Base-by-base conservation (phyloP, 23 red algal genomes). In the Agarophyton chilense region DNA sequence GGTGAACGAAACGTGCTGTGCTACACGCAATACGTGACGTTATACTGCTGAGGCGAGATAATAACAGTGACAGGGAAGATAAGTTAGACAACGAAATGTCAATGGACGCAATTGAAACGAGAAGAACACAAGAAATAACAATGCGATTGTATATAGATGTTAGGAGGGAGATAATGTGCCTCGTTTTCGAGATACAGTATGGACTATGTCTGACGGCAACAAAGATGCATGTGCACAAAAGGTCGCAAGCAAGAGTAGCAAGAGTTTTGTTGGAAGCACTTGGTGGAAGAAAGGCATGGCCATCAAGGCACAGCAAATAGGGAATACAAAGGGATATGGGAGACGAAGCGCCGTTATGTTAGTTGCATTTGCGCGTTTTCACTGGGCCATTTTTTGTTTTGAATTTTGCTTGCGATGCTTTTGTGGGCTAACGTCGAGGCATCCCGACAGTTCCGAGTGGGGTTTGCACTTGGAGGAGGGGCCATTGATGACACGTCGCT, bases 311-410 rank as follows among this genome's bases (percentile, higher is more conserved):
- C 8, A 70, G 18, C 36, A 70, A 10, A 18, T 18, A 42, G 38
- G 64, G 19, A 18, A 18, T 3, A 6, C 61, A 33, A 12, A 66
- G 10, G 61, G n/a, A n/a, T n/a, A n/a, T n/a, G n/a, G n/a, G n/a
- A n/a, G n/a, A n/a, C n/a, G n/a, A 17, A 4, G 19, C 56, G 19
- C 28, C n/a, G 7, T 61, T 31, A 12, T 31, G 26, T 61, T 18
- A 35, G 2, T 18, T 19, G 41, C 68, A 74, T 74, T 26, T 74
- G 68, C 68, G 41, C 12, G 0, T 5, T 47, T 47, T 2, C 2
- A 35, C 1, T 21, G 68, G 68, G 68, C 68, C 68, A 74, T 74
- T 31, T 22, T 43, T 74, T 43, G n/a, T n/a, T n/a, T 74, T 65
- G 60, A 65, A 74, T 47, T 46, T 11, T 47, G 68, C 68, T 29